These are phyloP conservation scores for Diaporthe destruens DNA, from an alignment of 2,329 filamentous ascomycete genomes.

Conservation along the genomic window DNA sequence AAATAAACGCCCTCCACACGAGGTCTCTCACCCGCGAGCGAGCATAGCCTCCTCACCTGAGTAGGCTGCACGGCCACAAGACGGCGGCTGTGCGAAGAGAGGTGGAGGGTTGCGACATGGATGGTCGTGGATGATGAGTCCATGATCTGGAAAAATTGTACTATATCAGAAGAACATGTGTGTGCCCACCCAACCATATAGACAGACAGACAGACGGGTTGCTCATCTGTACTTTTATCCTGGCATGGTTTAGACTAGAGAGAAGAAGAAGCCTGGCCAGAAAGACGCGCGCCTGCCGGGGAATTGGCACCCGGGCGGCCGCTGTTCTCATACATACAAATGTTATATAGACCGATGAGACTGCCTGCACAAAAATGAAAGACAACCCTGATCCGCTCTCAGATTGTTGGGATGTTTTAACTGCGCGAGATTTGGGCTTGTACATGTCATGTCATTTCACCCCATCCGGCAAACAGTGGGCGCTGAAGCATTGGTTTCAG, in stretches of 20 bases:
- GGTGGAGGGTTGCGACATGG: not conserved
- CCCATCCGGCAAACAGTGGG: not conserved
- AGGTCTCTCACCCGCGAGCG: too few relatives aligned
- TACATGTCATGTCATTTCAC: not conserved
- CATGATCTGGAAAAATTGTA: constrained; percentile 37
- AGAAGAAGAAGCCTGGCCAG: constrained; percentile 18
- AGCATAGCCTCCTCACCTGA: not conserved
- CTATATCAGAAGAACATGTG: constrained; percentile 5
- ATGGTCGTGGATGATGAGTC: constrained; percentile 2
- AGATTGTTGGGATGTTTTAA: not conserved
- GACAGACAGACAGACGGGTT: constrained; percentile 1
- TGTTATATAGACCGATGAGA: constrained; percentile 31
- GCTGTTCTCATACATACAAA: constrained; percentile 27
- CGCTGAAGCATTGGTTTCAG: not conserved
- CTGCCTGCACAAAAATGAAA: constrained; percentile 7
- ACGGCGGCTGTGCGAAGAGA: not conserved
- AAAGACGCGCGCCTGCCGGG: not conserved
- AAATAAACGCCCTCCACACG: constrained; percentile 19
- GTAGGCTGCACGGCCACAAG: constrained; percentile 36
- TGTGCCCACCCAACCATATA: constrained; percentile 29
- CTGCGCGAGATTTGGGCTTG: not conserved
- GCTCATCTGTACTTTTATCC: constrained; percentile 34
- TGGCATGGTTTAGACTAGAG: constrained; percentile 22
- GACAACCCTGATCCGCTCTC: constrained; percentile 31
- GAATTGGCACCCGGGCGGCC: not conserved